Percentiles rank a stretch among this genome's conserved stretches.
phyloP scores from a whole-genome alignment of 139 green algal species.

The Zygnema circumcarinatum region DNA sequence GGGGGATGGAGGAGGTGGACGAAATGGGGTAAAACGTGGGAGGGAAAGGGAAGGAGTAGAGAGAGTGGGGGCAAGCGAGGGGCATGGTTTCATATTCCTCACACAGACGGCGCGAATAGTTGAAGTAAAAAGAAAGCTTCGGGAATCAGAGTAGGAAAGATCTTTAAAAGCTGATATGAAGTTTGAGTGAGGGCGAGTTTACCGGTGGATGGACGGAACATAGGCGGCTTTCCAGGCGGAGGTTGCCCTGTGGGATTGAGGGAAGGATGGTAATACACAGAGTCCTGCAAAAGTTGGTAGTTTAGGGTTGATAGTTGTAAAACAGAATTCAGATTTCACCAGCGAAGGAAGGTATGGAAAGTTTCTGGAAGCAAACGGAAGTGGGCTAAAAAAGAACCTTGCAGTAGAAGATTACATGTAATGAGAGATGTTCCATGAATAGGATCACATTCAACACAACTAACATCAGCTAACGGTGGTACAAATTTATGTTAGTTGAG shows the following conservation, averaged over 20 bases:
- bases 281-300: slow-evolving; percentile 31
- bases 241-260: slow-evolving; percentile 44
- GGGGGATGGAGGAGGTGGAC: slow-evolving; percentile 24
- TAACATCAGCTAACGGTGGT: too few species aligned
- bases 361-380: not conserved
- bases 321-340: not conserved
- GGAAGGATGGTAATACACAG: slow-evolving; percentile 54
- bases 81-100: too few species aligned
- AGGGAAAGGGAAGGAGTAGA: not conserved
- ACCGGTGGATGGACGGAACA: slow-evolving; percentile 32
- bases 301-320: not conserved
- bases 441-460: too few species aligned
- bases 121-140: too few species aligned
- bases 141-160: too few species aligned
- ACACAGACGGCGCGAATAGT: too few species aligned
- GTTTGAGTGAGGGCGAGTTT: too few species aligned
- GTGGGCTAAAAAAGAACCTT: not conserved
- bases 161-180: too few species aligned
- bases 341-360: not conserved
- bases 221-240: slow-evolving; percentile 46
- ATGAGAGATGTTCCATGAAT: too few species aligned
- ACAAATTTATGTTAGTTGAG: not conserved
- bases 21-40: not conserved
- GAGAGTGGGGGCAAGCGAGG: too few species aligned
- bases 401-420: not conserved